A percentile compares a stretch with the other conserved stretches of the same genome.
Conservation (phyloP, 331 rosid genomes). For the Quercus lobata region DNA sequence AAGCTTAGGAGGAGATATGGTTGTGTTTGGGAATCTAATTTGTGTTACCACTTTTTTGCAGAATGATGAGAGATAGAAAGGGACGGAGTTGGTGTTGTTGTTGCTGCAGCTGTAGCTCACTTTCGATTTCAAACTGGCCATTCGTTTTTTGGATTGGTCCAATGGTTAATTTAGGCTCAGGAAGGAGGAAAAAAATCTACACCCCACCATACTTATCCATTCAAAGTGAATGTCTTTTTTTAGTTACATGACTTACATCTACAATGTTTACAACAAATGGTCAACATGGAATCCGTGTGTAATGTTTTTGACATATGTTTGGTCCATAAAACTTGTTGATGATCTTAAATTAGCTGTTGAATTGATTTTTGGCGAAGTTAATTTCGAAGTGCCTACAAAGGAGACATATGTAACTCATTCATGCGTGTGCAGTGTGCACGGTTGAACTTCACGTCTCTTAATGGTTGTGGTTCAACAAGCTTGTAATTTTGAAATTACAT, state of each 20-base stretch:
- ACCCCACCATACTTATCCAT: not conserved
- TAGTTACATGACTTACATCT: not conserved
- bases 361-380: not conserved
- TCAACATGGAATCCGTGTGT: not conserved
- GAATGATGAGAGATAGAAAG: not conserved
- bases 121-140: constrained; percentile 14
- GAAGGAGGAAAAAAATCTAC: not conserved
- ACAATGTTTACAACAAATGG: not conserved
- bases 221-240: not conserved
- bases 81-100: not conserved
- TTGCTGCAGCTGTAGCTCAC: not conserved
- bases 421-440: too few species aligned
- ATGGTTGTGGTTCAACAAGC: too few species aligned
- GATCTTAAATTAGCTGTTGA: not conserved
- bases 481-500: too few species aligned
- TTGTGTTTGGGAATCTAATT: constrained; percentile 19
- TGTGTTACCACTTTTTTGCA: not conserved
- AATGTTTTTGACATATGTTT: not conserved
- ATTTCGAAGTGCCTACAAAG: not conserved
- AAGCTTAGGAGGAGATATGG: constrained; percentile 18
- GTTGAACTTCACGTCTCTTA: too few species aligned
- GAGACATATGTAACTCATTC: too few species aligned
- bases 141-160: not conserved
- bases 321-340: not conserved
- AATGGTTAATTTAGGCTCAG: not conserved